Conservation (phyloP, 2,329 filamentous ascomycete species). For the Neofusicoccum umdonicola region DNA sequence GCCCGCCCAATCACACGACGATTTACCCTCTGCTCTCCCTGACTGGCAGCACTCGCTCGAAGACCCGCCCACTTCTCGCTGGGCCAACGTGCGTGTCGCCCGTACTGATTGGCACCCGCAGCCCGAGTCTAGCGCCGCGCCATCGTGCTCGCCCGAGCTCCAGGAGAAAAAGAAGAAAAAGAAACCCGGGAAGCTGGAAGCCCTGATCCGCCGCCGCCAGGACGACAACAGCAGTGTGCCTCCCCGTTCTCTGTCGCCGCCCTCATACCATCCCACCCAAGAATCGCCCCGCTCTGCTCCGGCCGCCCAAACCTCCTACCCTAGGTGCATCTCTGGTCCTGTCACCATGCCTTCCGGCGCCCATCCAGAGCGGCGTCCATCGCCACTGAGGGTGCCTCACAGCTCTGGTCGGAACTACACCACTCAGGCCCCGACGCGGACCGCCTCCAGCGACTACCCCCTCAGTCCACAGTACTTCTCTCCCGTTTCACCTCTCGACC, state of each 20-base stretch:
- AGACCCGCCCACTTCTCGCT: constrained; percentile 2
- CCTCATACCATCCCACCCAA: neutral
- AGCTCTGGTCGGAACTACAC: constrained; percentile 1
- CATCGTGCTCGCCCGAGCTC: neutral
- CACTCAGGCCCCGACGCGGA: neutral
- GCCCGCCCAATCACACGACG: constrained; percentile 1
- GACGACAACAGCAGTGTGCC: neutral
- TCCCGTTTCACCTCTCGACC: neutral
- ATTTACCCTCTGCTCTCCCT: neutral
- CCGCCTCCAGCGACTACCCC: neutral
- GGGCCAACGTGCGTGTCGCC: constrained; percentile 2
- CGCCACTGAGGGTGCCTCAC: constrained; percentile 3
- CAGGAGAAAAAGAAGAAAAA: neutral
- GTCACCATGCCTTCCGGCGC: neutral
- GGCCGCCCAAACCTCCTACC: neutral
- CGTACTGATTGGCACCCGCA: neutral
- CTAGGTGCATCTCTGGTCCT: neutral
- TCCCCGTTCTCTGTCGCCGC: neutral
- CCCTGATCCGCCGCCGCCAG: neutral
- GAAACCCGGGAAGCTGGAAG: neutral
- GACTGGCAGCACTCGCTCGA: neutral
- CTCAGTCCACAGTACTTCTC: constrained; percentile 9
- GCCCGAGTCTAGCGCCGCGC: neutral
- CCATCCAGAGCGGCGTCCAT: neutral
- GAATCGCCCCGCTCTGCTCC: neutral